A percentile compares a stretch with the other conserved stretches of the same genome.
Evolutionary conservation across 768 basidiomycete genomes (phyloP).

Genomic region (Bullera alba): DNA sequence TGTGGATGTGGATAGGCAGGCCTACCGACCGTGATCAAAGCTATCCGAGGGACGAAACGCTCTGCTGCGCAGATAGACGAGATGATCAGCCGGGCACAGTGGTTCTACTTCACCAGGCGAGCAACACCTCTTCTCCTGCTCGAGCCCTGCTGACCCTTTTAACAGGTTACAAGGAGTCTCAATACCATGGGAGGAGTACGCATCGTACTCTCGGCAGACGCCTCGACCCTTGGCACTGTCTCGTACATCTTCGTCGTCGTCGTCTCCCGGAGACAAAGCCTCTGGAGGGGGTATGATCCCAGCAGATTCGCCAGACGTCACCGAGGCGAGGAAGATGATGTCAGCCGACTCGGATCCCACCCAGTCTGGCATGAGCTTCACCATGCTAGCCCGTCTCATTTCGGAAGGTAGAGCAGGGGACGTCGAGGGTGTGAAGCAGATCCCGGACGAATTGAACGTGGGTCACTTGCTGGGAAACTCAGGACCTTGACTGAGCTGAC

Average conservation of each 20-base stretch:
- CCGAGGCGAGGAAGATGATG: slow-evolving; percentile 26
- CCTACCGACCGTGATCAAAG: slow-evolving; percentile 23
- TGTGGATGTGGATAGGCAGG: slow-evolving; percentile 12
- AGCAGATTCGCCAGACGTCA: too few species aligned
- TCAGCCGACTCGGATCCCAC: background rate
- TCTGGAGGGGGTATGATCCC: slow-evolving; percentile 4
- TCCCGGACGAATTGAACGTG: slow-evolving; percentile 27
- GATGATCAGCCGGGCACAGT: slow-evolving; percentile 30
- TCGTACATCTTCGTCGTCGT: background rate
- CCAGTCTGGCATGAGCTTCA: slow-evolving; percentile 18
- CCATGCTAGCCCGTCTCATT: slow-evolving; percentile 17
- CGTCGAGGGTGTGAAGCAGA: slow-evolving; percentile 11
- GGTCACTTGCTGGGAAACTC: background rate
- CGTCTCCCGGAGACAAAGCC: background rate
- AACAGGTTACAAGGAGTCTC: slow-evolving; percentile 8
- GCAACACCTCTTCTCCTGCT: background rate
- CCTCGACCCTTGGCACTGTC: background rate
- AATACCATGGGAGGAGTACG: slow-evolving; percentile 19
- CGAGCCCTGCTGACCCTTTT: background rate
- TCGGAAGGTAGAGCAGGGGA: slow-evolving; percentile 23
- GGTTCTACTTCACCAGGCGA: slow-evolving; percentile 32
- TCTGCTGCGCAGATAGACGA: slow-evolving; percentile 25
- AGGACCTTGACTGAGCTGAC: background rate
- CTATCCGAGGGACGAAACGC: slow-evolving; percentile 20
- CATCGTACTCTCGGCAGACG: slow-evolving; percentile 1